Base-by-base conservation (phyloP, 495 filamentous ascomycete species). In the Penicillium lagena region DNA sequence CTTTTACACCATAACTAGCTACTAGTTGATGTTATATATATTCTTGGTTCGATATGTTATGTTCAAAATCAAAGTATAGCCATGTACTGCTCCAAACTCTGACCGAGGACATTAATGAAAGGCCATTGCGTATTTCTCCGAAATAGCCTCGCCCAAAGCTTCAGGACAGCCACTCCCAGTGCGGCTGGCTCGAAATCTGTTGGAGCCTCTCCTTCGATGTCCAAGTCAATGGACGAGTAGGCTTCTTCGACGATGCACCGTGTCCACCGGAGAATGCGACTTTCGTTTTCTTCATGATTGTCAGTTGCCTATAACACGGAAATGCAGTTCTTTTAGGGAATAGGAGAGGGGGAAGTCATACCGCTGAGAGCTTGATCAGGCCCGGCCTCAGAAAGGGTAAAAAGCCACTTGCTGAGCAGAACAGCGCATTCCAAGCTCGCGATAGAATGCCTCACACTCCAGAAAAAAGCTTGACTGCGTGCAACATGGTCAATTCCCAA, bases 341-440 rank as follows among this genome's bases (percentile, higher is more conserved):
- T n/a, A 14, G 27, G 13, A 7, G 12, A 29, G 4, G 12, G 30
- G 15, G 17, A 14, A 35, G 22, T 22, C 54, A 38, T 56, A 69
- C 66, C 62, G 38, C 64, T 67, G 12, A 64, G 41, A 4, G 42
- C 53, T 22, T 64, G 64, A 33, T 62, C 57, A 3, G 48, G 52
- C 0, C 54, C 59, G 0, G 61, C 53, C 38, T 66, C 63, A 1
- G 59, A 55, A 36, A 68, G 39, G 1, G 57, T 66, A 17, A 68
- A 54, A 9, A 78, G 60, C 75, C 73, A 77, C 49, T 75, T 69
- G 44, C 68, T 72, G 1, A 75, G 52, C 9, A 75, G 47, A 5
- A 75, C 58, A 0, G 70, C 73, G 40, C 70, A 77, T 49, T 77
- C 72, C 9, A 75, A 55, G 41, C 66, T 71, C 7, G 65, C 69